Conservation (phyloP, 208 protist species). For the Leishmania major region DNA sequence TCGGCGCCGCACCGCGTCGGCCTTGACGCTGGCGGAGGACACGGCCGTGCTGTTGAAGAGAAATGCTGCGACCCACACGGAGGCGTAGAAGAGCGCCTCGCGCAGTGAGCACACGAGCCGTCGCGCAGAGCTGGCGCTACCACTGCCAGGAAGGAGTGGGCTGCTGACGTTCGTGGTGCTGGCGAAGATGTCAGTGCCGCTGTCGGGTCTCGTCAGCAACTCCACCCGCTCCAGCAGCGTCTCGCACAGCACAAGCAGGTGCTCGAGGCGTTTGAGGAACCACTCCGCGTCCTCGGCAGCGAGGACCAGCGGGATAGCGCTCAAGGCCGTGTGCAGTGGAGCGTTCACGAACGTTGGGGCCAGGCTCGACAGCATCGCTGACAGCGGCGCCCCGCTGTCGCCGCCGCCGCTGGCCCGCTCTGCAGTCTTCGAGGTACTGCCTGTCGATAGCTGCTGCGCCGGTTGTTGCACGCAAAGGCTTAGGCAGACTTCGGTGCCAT, state of each 20-base stretch:
- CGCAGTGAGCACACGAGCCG: slow-evolving; percentile 25
- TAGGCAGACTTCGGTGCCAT: slow-evolving; percentile 23
- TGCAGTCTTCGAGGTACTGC: neutral
- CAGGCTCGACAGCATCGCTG: slow-evolving; percentile 24
- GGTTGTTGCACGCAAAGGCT: slow-evolving; percentile 18
- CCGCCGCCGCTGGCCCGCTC: neutral
- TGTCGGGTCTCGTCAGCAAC: slow-evolving; percentile 1
- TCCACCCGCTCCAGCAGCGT: slow-evolving; percentile 16
- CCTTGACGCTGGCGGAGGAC: slow-evolving; percentile 25
- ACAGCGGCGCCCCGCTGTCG: neutral
- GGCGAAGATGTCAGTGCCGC: neutral
- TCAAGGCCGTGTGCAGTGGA: slow-evolving; percentile 72
- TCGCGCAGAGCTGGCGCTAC: slow-evolving; percentile 8
- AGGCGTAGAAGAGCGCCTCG: slow-evolving; percentile 32
- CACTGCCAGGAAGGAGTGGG: neutral
- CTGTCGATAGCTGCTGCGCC: neutral
- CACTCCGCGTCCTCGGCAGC: slow-evolving; percentile 60
- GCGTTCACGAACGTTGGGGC: slow-evolving; percentile 45
- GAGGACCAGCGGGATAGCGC: slow-evolving; percentile 68
- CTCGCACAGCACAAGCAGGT: slow-evolving; percentile 35
- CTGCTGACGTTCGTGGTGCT: neutral
- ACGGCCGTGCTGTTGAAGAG: slow-evolving; percentile 33
- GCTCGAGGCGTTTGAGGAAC: slow-evolving; percentile 59
- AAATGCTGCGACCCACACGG: slow-evolving; percentile 32
- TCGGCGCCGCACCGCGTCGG: slow-evolving; percentile 27